These are phyloP conservation scores for Hemileccinum impolitum DNA, from an alignment of 768 basidiomycete genomes.

Conservation along the genomic window DNA sequence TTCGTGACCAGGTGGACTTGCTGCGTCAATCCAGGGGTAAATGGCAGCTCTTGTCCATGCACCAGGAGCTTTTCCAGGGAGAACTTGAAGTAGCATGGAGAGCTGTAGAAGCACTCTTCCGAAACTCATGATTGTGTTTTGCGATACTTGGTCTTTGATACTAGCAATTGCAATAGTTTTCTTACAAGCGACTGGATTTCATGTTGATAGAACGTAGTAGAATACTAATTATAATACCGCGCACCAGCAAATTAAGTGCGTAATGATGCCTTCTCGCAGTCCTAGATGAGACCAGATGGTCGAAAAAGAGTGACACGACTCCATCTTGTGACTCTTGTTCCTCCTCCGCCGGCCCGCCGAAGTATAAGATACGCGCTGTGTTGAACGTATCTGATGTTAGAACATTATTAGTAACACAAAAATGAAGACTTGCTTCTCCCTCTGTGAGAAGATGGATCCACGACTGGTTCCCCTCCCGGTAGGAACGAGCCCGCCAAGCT, in stretches of 20 bases:
- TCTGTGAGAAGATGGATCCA: conserved; percentile 56
- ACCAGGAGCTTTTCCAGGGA: conserved; percentile 8
- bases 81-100: conserved; percentile 11
- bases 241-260: no score
- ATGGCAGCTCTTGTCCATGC: conserved; percentile 3
- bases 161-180: no score
- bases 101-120: background rate
- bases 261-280: no score
- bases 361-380: conserved; percentile 4
- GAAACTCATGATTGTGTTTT: no score
- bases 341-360: conserved; percentile 19
- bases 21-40: background rate
- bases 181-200: no score
- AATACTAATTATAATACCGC: no score
- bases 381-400: conserved; percentile 31
- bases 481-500: conserved; percentile 47
- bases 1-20: background rate
- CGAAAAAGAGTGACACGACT: no score
- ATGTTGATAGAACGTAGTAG: no score
- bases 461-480: conserved; percentile 34
- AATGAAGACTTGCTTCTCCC: conserved; percentile 63
- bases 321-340: background rate
- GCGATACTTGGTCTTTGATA: no score
- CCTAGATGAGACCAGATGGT: no score
- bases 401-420: conserved; percentile 48